These are phyloP conservation scores for Cyberlindnera veronae DNA, from an alignment of 805 yeast genomes.

Conservation along the genomic window DNA sequence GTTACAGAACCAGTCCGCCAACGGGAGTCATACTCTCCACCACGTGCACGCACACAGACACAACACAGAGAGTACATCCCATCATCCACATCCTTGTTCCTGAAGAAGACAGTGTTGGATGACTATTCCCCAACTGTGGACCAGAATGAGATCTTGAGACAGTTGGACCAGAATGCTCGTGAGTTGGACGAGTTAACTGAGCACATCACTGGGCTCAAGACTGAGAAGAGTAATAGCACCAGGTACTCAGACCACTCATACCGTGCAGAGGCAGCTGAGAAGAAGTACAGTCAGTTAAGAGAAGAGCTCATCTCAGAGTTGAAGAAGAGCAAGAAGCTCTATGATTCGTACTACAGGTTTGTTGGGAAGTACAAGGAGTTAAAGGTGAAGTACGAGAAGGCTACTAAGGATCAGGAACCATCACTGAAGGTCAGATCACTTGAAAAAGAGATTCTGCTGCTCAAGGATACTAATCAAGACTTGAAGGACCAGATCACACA, in stretches of 20 bases:
- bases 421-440: constrained; percentile 6
- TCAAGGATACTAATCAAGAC: constrained; percentile 15
- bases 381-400: constrained; percentile 10
- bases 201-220: constrained; percentile 1
- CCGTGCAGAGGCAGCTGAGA: constrained; percentile 6
- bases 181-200: constrained; percentile 22
- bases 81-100: not conserved
- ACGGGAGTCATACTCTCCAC: too few species aligned
- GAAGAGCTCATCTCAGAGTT: constrained; percentile 32
- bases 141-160: constrained; percentile 20
- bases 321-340: constrained; percentile 31
- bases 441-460: constrained; percentile 13
- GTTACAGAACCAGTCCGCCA: too few species aligned
- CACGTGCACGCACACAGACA: too few species aligned
- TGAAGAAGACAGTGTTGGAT: not conserved
- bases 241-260: constrained; percentile 1
- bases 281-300: constrained; percentile 27
- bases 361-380: constrained; percentile 30
- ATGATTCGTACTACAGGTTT: constrained; percentile 33
- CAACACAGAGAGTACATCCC: not conserved
- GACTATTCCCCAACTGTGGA: constrained; percentile 7
- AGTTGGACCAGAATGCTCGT: constrained; percentile 26
- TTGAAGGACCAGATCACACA: constrained; percentile 21
- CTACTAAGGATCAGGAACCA: not conserved
- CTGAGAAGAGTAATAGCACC: not conserved